Percentiles rank a stretch among this genome's conserved stretches.
Conservation (phyloP, 148 eudicot species). For the Dysphania ambrosioides region DNA sequence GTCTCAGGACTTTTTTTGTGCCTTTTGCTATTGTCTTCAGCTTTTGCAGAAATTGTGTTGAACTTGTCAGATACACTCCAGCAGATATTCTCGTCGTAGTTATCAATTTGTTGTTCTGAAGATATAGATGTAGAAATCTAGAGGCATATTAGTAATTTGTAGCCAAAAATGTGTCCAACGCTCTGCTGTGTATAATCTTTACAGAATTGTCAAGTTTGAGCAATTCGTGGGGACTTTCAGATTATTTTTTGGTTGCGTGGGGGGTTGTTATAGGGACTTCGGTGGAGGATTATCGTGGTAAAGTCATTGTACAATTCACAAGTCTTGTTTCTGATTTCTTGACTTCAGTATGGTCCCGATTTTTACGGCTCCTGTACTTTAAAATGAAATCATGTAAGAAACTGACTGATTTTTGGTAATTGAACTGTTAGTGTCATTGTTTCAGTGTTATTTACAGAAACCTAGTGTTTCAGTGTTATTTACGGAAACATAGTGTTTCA, state of each 20-base stretch:
- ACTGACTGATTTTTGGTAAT: no score
- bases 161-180: not conserved
- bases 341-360: not conserved
- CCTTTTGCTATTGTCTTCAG: constrained; percentile 44
- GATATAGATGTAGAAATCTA: constrained; percentile 1
- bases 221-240: not conserved
- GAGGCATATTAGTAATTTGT: constrained; percentile 1
- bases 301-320: not conserved
- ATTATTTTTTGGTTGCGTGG: no score
- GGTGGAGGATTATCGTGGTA: not conserved
- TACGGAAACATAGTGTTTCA: no score
- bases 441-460: no score
- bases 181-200: constrained; percentile 8
- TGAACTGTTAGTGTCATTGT: no score
- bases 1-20: constrained; percentile 5
- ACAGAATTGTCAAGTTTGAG: not conserved
- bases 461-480: no score
- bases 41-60: constrained; percentile 92
- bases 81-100: constrained; percentile 37
- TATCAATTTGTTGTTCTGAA: no score
- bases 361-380: no score
- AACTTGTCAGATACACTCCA: constrained; percentile 70
- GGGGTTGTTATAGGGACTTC: not conserved
- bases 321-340: not conserved
- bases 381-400: no score